phyloP scores from a whole-genome alignment of 1,139 yeast genomes.

The Kodamaea suecica region DNA sequence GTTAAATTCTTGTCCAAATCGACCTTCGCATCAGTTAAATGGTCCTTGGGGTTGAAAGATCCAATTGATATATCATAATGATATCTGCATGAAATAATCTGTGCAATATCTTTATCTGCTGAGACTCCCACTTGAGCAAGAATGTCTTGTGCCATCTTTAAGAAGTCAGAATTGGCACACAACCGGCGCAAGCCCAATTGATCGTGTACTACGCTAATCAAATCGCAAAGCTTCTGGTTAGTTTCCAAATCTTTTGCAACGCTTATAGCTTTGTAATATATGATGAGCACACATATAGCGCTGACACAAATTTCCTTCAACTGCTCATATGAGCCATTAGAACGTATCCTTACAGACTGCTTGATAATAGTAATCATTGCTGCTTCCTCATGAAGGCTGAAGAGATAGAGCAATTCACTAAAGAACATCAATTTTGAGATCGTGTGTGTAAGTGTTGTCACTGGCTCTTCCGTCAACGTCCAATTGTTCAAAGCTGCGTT shows the following conservation, averaged over 20 bases:
- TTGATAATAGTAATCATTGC: constrained; percentile 37
- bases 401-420: constrained; percentile 40
- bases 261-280: constrained; percentile 28
- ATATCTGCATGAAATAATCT: constrained; percentile 73
- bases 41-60: constrained; percentile 62
- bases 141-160: constrained; percentile 56
- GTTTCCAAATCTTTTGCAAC: no score
- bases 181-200: constrained; percentile 67
- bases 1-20: constrained; percentile 46
- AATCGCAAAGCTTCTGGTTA: no score
- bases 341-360: constrained; percentile 27
- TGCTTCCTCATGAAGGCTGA: constrained; percentile 50
- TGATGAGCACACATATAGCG: constrained; percentile 36
- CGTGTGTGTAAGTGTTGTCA: background rate
- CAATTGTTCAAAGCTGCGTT: constrained; percentile 23
- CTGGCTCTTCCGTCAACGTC: constrained; percentile 15
- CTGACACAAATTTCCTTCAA: constrained; percentile 54
- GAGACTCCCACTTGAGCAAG: no score
- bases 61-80: constrained; percentile 64
- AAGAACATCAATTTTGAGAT: constrained; percentile 23
- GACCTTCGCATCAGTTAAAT: constrained; percentile 49
- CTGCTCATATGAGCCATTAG: constrained; percentile 32
- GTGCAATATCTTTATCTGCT: constrained; percentile 68
- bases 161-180: constrained; percentile 66
- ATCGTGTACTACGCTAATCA: constrained; percentile 62